Base-by-base conservation (phyloP, 495 filamentous ascomycete species). In the Aspergillus saccharolyticus region DNA sequence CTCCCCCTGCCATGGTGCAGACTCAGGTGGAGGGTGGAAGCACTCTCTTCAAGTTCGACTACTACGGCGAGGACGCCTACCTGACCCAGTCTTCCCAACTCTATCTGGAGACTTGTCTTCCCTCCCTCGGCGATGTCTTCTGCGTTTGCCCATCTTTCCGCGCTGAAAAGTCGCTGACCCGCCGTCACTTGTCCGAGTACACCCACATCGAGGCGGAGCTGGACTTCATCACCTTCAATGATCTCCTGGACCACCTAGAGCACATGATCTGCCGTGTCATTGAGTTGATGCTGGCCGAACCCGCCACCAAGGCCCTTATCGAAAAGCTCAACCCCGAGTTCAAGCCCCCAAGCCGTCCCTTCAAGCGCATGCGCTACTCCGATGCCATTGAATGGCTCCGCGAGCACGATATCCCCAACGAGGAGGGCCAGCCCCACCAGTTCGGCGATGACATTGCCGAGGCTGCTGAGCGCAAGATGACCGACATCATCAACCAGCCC, bases 401-500 rank as follows among this genome's bases (percentile, higher is more conserved):
- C 67, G 83, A 90, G 60, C 88, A 96, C 76, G 82, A 91, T 58
- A 96, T 97, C 60, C 80, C 77, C 65, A 97, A 97, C 80, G 93
- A 96, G 74, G 90, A 97, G 54, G 91, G 87, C 61, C 78, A 95
- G 62, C 83, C 88, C 14, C 94, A 99, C 67, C 75, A 81, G 39
- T 97, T 97, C 67, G 95, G 94, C 59, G 95, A 97, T 71, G 94
- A 99, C 68, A 99, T 99, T 60, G 95, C 95, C 42, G 94, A 99
- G 75, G 94, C 94, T 5, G 95, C 94, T 1, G 94, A 99, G 81
- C 86, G 94, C 59, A 83, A 79, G 66, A 99, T 99, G 95, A 97
- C 93, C 12, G 94, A 97, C 65, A 88, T 87, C 57, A 96, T 99
- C 78, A 91, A 91, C 82, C 75, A 84, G 55, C 94, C 94, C 39